A percentile compares a stretch with the other conserved stretches of the same genome.
phyloP scores from a whole-genome alignment of 2,329 filamentous ascomycete genomes.

The Xylariaceae sp. region DNA sequence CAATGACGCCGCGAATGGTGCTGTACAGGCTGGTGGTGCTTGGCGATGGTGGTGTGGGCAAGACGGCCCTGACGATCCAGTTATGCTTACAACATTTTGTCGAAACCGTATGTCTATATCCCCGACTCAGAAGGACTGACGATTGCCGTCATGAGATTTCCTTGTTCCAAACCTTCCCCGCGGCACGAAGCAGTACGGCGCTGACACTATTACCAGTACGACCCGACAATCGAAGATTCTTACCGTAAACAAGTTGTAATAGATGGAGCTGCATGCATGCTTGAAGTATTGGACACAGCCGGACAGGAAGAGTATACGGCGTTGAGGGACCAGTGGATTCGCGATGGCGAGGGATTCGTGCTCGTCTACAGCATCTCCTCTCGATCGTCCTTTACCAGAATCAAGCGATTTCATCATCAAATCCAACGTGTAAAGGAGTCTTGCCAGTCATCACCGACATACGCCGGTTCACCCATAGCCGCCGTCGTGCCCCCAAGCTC shows the following conservation, averaged over 20 bases:
- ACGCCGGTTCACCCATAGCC: slow-evolving; percentile 69
- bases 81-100: slow-evolving; percentile 98
- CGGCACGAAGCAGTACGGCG: neutral
- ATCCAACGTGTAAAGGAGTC: slow-evolving; percentile 98
- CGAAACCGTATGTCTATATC: slow-evolving; percentile 63
- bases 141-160: neutral
- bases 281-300: slow-evolving; percentile 94
- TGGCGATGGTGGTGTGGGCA: slow-evolving; percentile 89
- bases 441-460: slow-evolving; percentile 68
- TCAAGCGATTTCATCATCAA: slow-evolving; percentile 93
- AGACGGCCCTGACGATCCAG: slow-evolving; percentile 93
- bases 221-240: slow-evolving; percentile 83
- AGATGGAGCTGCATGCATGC: slow-evolving; percentile 92
- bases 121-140: neutral
- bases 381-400: slow-evolving; percentile 87
- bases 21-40: slow-evolving; percentile 94
- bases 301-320: slow-evolving; percentile 99
- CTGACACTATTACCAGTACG: slow-evolving; percentile 54
- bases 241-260: slow-evolving; percentile 90
- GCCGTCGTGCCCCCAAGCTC: slow-evolving; percentile 57
- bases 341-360: slow-evolving; percentile 95
- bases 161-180: neutral
- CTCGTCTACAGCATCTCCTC: slow-evolving; percentile 98
- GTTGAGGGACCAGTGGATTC: slow-evolving; percentile 94
- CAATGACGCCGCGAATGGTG: slow-evolving; percentile 90